A percentile compares a stretch with the other conserved stretches of the same genome.
Evolutionary conservation across 148 eudicot genomes (phyloP).

Genomic region (Simmondsia chinensis): DNA sequence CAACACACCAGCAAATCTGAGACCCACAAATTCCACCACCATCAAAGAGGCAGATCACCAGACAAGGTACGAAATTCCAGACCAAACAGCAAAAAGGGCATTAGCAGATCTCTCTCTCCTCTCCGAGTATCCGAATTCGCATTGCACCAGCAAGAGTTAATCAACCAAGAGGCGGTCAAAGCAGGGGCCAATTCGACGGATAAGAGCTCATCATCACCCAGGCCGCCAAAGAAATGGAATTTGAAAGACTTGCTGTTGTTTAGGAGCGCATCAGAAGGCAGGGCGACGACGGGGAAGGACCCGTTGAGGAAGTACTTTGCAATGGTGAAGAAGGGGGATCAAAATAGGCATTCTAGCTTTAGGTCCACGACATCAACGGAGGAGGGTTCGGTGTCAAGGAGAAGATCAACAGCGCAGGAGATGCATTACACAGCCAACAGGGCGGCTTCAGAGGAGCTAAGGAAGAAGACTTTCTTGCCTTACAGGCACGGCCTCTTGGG

Average conservation of each 20-base stretch:
- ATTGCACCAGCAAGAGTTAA: slow-evolving; percentile 13
- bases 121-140: slow-evolving; percentile 31
- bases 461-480: slow-evolving; percentile 70
- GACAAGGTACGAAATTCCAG: neutral
- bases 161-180: neutral
- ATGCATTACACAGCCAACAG: slow-evolving; percentile 52
- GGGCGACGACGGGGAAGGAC: slow-evolving; percentile 24
- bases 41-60: slow-evolving; percentile 1
- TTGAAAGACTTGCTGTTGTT: slow-evolving; percentile 57
- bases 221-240: slow-evolving; percentile 43
- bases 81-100: slow-evolving; percentile 1
- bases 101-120: slow-evolving; percentile 30
- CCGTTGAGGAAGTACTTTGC: slow-evolving; percentile 23
- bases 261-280: slow-evolving; percentile 72
- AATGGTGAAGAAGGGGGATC: slow-evolving; percentile 13
- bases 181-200: too few species aligned
- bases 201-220: slow-evolving; percentile 2
- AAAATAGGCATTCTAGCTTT: slow-evolving; percentile 36
- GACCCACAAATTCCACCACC: neutral
- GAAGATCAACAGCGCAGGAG: slow-evolving; percentile 65
- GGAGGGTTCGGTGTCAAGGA: slow-evolving; percentile 21
- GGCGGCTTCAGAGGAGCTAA: slow-evolving; percentile 61
- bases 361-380: slow-evolving; percentile 26
- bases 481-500: slow-evolving; percentile 59
- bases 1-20: neutral